Conservation (phyloP, 2,329 filamentous ascomycete genomes). For the Aspergillaceae sp. region DNA sequence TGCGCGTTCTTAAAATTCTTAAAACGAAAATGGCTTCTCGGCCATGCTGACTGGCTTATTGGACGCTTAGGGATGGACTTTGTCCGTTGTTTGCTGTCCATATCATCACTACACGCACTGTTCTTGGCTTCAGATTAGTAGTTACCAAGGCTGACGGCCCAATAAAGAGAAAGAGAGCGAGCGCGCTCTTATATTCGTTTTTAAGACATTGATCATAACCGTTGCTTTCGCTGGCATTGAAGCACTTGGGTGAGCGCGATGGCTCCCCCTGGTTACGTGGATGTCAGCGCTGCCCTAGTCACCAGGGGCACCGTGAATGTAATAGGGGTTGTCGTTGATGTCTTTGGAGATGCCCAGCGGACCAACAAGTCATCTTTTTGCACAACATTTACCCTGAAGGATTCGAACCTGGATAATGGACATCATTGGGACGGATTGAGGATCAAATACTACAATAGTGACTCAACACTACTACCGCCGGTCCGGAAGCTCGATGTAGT, state of each 20-base stretch:
- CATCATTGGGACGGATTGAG: constrained; percentile 34
- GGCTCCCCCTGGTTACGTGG: constrained; percentile 27
- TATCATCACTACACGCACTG: not conserved
- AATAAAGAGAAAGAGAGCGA: not conserved
- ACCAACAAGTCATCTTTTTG: constrained; percentile 53
- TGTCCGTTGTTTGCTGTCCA: not conserved
- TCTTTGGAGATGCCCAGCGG: constrained; percentile 40
- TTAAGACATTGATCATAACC: not conserved
- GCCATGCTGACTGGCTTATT: not conserved
- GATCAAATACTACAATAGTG: constrained; percentile 54
- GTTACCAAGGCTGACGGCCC: no score
- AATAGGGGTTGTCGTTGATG: constrained; percentile 63
- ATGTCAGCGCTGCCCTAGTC: constrained; percentile 40
- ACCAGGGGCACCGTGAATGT: constrained; percentile 43
- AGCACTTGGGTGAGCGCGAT: not conserved
- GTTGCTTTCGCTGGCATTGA: not conserved
- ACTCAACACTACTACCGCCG: constrained; percentile 36
- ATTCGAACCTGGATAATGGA: constrained; percentile 43
- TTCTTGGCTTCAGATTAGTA: not conserved
- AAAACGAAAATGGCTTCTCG: not conserved
- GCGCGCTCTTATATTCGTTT: not conserved
- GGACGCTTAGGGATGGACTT: not conserved
- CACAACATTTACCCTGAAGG: constrained; percentile 52
- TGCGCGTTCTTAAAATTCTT: not conserved
- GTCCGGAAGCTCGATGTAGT: constrained; percentile 54